Evolutionary conservation across 306 rosid species (phyloP), one percentile per base, ranked within the genome.

Genomic region (Pyrus bretschneideri): DNA sequence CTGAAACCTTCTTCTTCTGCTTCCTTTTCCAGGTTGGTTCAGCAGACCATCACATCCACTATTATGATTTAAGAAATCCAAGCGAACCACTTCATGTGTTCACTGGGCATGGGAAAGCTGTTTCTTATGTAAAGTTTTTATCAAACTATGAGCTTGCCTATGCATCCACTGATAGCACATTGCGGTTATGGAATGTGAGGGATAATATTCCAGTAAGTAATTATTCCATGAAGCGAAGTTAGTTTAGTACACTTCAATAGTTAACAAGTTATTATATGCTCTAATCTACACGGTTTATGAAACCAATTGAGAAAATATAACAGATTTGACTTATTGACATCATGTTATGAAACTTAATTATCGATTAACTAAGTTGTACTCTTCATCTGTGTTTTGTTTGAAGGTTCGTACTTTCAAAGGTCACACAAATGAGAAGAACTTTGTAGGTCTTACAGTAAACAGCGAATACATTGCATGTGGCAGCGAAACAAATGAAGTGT

Each of bases 11-110:
- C 69, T 30, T 27, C 69, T 38, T 27, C 74, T 35, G 66, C 57
- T 67, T 31, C 61, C 54, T 5, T 75, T 84, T 71, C 74, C 87
- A 95, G 99, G 97, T 95, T 85, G 99, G 99, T 45, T 95, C 97
- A 29, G 99, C 99, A 75, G 97, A 95, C 63, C 99, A 95, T 83
- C 92, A 92, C 84, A 90, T 95, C 69, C 99, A 95, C 88, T 95
- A 89, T 82, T 95, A 92, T 82, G 99, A 95, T 82, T 74, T 95
- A 81, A 86, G 99, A 86, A 92, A 92, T 74, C 78, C 71, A 67
- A 90, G 96, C 70, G 92, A 88, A 21, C 97, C 97, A 6, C 90
- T 95, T 73, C 97, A 92, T 67, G 90, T 92, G 79, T 95, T 95
- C 86, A 87, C 82, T 31, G 99, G 99, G 79, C 99, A 95, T 84